phyloP scores from a whole-genome alignment of 2,329 filamentous ascomycete genomes.

The Diaporthe amygdali region DNA sequence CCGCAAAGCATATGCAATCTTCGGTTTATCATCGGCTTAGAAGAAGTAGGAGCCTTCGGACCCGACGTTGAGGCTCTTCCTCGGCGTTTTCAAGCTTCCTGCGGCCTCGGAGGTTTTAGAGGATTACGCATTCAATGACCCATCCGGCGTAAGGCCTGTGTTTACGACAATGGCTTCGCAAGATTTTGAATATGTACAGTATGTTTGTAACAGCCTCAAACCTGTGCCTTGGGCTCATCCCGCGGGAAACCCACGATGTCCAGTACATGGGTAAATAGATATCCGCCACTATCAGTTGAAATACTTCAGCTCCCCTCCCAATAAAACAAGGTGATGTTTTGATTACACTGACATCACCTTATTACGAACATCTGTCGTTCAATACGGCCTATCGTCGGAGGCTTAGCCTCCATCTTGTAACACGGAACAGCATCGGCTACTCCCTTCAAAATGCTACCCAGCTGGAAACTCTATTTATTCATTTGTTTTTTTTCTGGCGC shows the following conservation, averaged over 20 bases:
- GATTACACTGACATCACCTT: not conserved
- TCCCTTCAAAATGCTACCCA: conserved; percentile 12
- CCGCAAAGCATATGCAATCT: no score
- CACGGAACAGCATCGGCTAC: not conserved
- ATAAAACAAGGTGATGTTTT: not conserved
- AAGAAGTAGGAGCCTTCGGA: not conserved
- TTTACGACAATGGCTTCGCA: not conserved
- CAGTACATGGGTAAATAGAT: not conserved
- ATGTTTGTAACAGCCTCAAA: not conserved
- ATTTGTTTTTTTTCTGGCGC: not conserved
- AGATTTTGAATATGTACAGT: not conserved
- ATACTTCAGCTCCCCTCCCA: not conserved
- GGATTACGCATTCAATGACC: not conserved
- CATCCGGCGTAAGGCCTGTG: not conserved
- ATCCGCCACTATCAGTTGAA: not conserved
- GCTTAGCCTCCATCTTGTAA: conserved; percentile 1
- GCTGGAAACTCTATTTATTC: not conserved
- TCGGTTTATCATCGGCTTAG: not conserved
- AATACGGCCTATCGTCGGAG: not conserved
- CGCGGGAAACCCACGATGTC: no score
- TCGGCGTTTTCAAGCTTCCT: not conserved
- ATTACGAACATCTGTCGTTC: not conserved
- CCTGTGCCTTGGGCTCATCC: no score
- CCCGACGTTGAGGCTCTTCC: not conserved
- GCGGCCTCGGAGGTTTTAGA: not conserved